Conservation (phyloP, 78 protist species). For the Isochrysis galbana region DNA sequence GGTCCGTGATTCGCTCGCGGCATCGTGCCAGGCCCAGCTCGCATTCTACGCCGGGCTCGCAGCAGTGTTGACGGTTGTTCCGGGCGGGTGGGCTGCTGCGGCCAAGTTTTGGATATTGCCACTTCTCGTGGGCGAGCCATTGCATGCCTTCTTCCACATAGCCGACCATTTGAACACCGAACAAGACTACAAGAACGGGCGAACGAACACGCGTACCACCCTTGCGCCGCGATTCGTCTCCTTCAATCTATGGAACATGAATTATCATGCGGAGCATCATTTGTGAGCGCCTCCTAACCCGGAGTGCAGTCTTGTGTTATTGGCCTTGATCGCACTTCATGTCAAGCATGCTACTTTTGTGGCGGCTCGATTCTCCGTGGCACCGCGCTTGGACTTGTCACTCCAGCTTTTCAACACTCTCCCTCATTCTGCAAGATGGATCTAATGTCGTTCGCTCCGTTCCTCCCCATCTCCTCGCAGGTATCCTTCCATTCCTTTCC, state of each 20-base stretch:
- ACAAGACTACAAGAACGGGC: neutral
- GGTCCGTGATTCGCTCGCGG: neutral
- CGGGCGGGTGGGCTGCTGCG: neutral
- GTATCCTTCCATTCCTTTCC: neutral
- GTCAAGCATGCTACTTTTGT: too few species aligned
- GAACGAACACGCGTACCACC: neutral
- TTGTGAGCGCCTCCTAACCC: too few species aligned
- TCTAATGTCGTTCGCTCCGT: too few species aligned
- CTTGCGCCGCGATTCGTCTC: neutral
- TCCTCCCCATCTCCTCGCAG: too few species aligned
- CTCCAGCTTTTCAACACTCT: too few species aligned
- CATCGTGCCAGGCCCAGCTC: neutral
- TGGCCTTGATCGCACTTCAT: too few species aligned
- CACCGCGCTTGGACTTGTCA: too few species aligned
- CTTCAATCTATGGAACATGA: neutral
- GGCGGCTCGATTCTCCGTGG: too few species aligned
- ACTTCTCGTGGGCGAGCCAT: neutral
- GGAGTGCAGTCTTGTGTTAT: too few species aligned
- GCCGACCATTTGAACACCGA: neutral
- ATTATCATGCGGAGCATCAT: neutral
- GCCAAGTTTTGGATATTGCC: neutral
- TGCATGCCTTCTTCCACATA: neutral
- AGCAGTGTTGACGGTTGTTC: neutral
- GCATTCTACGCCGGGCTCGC: neutral
- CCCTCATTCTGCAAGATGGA: too few species aligned